Evolutionary conservation across 768 basidiomycete genomes (phyloP).

Genomic region (Vararia minispora): DNA sequence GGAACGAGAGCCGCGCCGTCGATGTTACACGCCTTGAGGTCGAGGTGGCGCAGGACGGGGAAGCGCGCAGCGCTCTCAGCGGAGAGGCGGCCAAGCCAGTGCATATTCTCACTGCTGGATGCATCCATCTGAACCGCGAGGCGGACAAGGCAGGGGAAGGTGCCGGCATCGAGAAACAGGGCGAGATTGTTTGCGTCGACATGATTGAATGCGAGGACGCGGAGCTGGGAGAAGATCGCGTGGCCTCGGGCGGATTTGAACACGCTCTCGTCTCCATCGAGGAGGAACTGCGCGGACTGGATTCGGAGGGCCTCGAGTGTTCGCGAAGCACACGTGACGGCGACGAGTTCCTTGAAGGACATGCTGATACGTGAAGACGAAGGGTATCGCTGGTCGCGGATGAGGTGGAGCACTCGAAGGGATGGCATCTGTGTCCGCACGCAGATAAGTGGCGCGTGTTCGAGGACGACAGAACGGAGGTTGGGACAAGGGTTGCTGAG

Average conservation of each 20-base stretch:
- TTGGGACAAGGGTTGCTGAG: constrained; percentile 18
- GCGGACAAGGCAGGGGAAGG: constrained; percentile 15
- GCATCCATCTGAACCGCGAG: constrained; percentile 19
- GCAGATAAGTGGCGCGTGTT: constrained; percentile 20
- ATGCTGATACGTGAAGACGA: constrained; percentile 16
- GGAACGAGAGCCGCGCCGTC: constrained; percentile 21
- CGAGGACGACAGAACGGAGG: constrained; percentile 17
- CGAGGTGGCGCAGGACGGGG: constrained; percentile 18
- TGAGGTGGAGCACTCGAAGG: constrained; percentile 16
- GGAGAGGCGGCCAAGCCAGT: constrained; percentile 20
- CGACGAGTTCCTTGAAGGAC: constrained; percentile 18
- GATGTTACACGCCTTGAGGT: constrained; percentile 21
- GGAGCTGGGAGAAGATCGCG: constrained; percentile 14
- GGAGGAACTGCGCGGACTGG: constrained; percentile 16
- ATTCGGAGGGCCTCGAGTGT: constrained; percentile 18
- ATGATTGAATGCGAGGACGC: constrained; percentile 14
- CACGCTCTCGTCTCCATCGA: constrained; percentile 17
- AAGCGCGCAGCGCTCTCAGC: constrained; percentile 12
- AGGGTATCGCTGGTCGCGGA: constrained; percentile 19
- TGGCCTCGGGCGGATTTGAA: constrained; percentile 14
- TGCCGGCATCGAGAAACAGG: constrained; percentile 19
- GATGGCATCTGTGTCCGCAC: constrained; percentile 16
- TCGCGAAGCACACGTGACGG: constrained; percentile 10
- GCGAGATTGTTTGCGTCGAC: constrained; percentile 20
- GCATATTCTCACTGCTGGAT: constrained; percentile 18